phyloP scores from a whole-genome alignment of 2,329 filamentous ascomycete species.

The Fusarium euwallaceae region DNA sequence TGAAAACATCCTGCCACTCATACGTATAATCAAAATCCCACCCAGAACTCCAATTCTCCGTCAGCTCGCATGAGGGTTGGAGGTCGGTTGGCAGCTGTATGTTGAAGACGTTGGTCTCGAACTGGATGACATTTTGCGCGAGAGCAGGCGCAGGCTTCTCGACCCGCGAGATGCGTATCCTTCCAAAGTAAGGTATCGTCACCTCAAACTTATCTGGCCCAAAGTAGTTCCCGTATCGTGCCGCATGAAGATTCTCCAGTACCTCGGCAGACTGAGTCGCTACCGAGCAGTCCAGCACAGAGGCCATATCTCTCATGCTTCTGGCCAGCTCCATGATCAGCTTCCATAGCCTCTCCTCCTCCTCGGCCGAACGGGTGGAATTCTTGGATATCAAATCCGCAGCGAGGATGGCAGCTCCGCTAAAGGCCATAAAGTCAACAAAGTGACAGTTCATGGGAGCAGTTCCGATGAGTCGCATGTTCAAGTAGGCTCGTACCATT shows the following conservation, averaged over 20 bases:
- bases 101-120: slow-evolving; percentile 18
- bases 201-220: slow-evolving; percentile 3
- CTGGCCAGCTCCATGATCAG: not conserved
- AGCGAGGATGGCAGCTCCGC: slow-evolving; percentile 58
- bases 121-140: slow-evolving; percentile 2
- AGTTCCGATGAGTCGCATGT: slow-evolving; percentile 42
- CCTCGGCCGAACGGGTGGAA: not conserved
- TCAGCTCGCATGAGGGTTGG: slow-evolving; percentile 12
- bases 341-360: slow-evolving; percentile 13
- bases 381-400: slow-evolving; percentile 54
- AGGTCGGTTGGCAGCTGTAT: slow-evolving; percentile 6
- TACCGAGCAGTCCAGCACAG: slow-evolving; percentile 6
- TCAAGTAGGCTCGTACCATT: slow-evolving; percentile 53
- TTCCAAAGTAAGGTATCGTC: slow-evolving; percentile 33
- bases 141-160: not conserved
- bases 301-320: slow-evolving; percentile 3
- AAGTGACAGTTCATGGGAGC: slow-evolving; percentile 54
- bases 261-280: slow-evolving; percentile 15
- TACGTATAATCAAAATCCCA: slow-evolving; percentile 5
- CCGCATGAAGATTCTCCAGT: slow-evolving; percentile 17
- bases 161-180: slow-evolving; percentile 9
- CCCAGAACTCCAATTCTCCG: slow-evolving; percentile 15
- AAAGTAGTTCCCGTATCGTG: slow-evolving; percentile 3
- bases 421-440: slow-evolving; percentile 63
- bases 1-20: slow-evolving; percentile 17